Percentiles rank a stretch among this genome's conserved stretches.
Conservation (phyloP, 2,329 filamentous ascomycete genomes). For the Tricladium varicosporioides region DNA sequence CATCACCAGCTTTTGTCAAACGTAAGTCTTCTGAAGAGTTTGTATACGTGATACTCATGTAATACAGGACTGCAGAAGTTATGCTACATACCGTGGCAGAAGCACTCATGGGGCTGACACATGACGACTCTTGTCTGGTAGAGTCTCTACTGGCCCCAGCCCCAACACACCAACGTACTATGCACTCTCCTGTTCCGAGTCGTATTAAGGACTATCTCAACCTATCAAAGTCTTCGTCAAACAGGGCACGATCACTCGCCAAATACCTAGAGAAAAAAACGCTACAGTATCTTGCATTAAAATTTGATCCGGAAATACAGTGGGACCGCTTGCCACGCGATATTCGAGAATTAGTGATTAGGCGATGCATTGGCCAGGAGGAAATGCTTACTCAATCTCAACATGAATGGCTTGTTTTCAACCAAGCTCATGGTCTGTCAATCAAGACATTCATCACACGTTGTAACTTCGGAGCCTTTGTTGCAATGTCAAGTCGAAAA, state of each 20-base stretch:
- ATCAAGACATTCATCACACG: conserved; percentile 22
- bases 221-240: conserved; percentile 37
- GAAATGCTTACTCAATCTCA: conserved; percentile 21
- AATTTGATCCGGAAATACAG: conserved; percentile 47
- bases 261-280: conserved; percentile 35
- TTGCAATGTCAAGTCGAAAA: conserved; percentile 21
- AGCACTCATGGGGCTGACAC: conserved; percentile 23
- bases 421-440: conserved; percentile 19
- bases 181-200: conserved; percentile 14
- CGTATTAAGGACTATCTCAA: conserved; percentile 17
- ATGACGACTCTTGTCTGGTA: conserved; percentile 37
- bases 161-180: conserved; percentile 1
- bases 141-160: conserved; percentile 35
- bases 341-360: conserved; percentile 45
- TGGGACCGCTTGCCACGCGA: conserved; percentile 49
- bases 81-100: conserved; percentile 22
- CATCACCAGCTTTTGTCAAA: conserved; percentile 24
- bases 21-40: conserved; percentile 12
- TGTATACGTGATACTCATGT: not conserved
- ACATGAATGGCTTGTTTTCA: conserved; percentile 22
- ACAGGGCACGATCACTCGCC: conserved; percentile 17
- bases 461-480: conserved; percentile 26
- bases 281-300: conserved; percentile 46
- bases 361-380: conserved; percentile 43
- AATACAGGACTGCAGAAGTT: conserved; percentile 19